phyloP scores from a whole-genome alignment of 257 asterid species.

The Primulina tabacum region DNA sequence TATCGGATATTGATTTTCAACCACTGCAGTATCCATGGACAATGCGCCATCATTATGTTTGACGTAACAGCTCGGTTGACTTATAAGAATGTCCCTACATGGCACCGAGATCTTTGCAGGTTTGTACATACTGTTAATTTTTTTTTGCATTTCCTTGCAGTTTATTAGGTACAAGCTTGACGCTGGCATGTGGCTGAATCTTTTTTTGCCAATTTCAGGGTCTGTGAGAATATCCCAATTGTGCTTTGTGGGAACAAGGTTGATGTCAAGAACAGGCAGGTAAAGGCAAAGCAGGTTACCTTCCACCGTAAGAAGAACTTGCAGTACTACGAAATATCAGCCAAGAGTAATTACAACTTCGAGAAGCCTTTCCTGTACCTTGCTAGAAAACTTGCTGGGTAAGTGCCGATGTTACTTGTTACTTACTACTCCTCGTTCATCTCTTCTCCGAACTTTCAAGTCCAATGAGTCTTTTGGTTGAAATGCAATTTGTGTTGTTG shows the following conservation, averaged over 20 bases:
- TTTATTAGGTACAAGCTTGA: neutral
- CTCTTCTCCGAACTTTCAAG: neutral
- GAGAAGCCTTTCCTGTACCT: constrained; percentile 77
- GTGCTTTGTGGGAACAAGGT: constrained; percentile 77
- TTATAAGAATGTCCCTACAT: constrained; percentile 79
- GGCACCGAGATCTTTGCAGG: constrained; percentile 90
- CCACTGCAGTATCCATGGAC: constrained; percentile 63
- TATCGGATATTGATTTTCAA: neutral
- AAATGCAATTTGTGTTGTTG: neutral
- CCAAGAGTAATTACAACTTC: constrained; percentile 81
- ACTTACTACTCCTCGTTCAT: neutral
- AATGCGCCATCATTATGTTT: constrained; percentile 80
- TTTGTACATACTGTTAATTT: constrained; percentile 19
- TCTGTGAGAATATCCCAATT: constrained; percentile 67
- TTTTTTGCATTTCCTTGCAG: neutral
- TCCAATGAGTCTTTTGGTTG: neutral
- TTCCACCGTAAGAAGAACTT: constrained; percentile 70
- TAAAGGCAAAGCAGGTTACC: constrained; percentile 74
- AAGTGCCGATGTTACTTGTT: neutral
- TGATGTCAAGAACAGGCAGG: constrained; percentile 76
- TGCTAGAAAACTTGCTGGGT: constrained; percentile 81
- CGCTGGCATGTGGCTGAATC: too few species aligned
- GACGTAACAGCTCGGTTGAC: constrained; percentile 81
- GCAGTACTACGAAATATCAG: constrained; percentile 74
- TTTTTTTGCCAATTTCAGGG: constrained; percentile 32